Evolutionary conservation across 139 green algal genomes (phyloP).

Genomic region (Tetratostichococcus sp.): DNA sequence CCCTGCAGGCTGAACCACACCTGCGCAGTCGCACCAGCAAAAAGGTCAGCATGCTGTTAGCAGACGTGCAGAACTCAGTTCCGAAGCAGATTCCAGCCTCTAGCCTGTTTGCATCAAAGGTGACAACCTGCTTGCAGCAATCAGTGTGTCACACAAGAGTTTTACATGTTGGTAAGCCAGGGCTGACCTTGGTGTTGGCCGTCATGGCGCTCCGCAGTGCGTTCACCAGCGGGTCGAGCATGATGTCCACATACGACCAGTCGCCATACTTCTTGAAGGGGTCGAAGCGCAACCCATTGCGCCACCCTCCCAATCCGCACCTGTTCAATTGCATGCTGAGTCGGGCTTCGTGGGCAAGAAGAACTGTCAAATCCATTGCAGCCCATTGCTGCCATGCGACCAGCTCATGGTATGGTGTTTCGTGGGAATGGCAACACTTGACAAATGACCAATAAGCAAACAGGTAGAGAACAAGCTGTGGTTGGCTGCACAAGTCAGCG

Average conservation of each 20-base stretch:
- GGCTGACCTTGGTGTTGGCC: neutral
- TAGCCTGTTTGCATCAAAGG: too few species aligned
- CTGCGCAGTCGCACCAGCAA: neutral
- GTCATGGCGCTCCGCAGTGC: conserved; percentile 7
- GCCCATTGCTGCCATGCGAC: neutral
- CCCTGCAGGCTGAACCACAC: conserved; percentile 31
- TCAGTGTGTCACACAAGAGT: too few species aligned
- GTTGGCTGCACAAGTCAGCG: too few species aligned
- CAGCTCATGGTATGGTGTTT: too few species aligned
- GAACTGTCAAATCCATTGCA: too few species aligned
- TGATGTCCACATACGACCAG: conserved; percentile 36
- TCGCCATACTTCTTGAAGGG: conserved; percentile 27
- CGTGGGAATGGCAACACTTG: conserved; percentile 11
- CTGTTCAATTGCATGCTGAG: too few species aligned
- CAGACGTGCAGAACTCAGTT: too few species aligned
- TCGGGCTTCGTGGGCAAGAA: too few species aligned
- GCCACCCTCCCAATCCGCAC: conserved; percentile 30
- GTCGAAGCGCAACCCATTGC: conserved; percentile 44
- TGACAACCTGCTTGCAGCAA: too few species aligned
- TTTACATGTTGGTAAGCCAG: too few species aligned
- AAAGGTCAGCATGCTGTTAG: too few species aligned
- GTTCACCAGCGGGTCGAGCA: conserved; percentile 37
- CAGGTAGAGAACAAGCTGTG: neutral
- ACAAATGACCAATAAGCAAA: neutral
- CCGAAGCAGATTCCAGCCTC: too few species aligned